Evolutionary conservation across 1,139 yeast genomes (phyloP).

Genomic region (Yamadazyma oceani): DNA sequence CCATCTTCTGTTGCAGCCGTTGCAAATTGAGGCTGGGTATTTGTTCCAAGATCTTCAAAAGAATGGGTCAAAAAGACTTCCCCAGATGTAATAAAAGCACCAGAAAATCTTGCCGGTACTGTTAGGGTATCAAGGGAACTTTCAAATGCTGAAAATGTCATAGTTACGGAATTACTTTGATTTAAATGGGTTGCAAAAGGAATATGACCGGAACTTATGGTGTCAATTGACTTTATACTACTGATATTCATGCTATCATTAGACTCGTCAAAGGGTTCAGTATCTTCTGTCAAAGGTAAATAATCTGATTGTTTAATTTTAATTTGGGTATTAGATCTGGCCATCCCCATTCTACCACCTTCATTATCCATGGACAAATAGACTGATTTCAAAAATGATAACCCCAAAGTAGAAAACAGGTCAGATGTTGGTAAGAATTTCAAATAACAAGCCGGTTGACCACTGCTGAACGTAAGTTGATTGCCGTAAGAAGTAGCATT

Average conservation of each 20-base stretch:
- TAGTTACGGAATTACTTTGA: conserved; percentile 16
- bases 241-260: conserved; percentile 5
- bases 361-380: conserved; percentile 72
- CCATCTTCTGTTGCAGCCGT: conserved; percentile 16
- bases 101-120: conserved; percentile 39
- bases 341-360: conserved; percentile 55
- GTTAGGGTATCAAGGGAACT: conserved; percentile 18
- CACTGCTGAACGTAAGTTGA: conserved; percentile 49
- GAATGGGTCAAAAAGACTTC: conserved; percentile 26
- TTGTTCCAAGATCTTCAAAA: conserved; percentile 7
- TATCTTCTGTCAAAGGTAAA: conserved; percentile 4
- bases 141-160: conserved; percentile 20
- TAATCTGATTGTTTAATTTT: conserved; percentile 12
- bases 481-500: conserved; percentile 32
- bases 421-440: conserved; percentile 51
- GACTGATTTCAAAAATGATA: conserved; percentile 54
- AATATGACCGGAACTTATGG: conserved; percentile 31
- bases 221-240: conserved; percentile 20
- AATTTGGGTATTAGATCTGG: conserved; percentile 20
- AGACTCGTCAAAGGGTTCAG: conserved; percentile 8
- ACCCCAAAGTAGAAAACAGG: conserved; percentile 64
- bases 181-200: conserved; percentile 37
- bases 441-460: conserved; percentile 61
- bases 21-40: conserved; percentile 11
- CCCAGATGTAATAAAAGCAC: conserved; percentile 32